Base-by-base conservation (phyloP, 495 filamentous ascomycete genomes). In the Aeminium ludgeri region DNA sequence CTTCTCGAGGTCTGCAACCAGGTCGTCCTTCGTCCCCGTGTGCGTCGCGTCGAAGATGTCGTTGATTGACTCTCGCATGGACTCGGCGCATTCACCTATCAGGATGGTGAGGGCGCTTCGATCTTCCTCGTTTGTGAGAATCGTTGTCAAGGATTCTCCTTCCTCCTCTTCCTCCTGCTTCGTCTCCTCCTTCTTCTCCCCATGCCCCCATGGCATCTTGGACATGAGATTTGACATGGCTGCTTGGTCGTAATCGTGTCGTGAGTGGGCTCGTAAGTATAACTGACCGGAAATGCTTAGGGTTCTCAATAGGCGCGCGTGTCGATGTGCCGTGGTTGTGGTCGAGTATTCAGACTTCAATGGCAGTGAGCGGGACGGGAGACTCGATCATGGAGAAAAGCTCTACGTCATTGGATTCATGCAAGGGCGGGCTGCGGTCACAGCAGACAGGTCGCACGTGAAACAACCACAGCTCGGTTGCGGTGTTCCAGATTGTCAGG, bases 11-110 rank as follows among this genome's bases (percentile, higher is more conserved):
- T 50, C 33, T 12, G 31, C 20, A 2, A 41, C 25, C 15, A 52
- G 29, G 36, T 59, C 50, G 7, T 46, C 15, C n/a, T 33, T 31
- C 20, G 47, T 48, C 18, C 49, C 50, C 2, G 54, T 59, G 38
- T 61, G 47, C 30, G 47, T 46, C 1, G 60, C 46, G 34, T 63
- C 60, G 40, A 63, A 63, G 11, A 54, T 56, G 18, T 55, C 54
- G 18, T 46, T 29, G 36, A 62, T 43, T 23, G 46, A 38, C 28
- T 44, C 47, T 3, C 59, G 57, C 60, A 63, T 63, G 1, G 46
- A 34, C 38, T 57, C 57, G n/a, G 59, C 58, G 34, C 54, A 59
- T 17, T 59, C 49, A 6, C 57, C 56, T n/a, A 63, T 43, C 6
- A 63, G 50, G 8, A 62, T 49, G 1, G 57, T 59, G 31, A 63